Percentiles rank a stretch among this genome's conserved stretches.
Evolutionary conservation across 306 rosid genomes (phyloP).

Genomic region (Cicer arietinum): DNA sequence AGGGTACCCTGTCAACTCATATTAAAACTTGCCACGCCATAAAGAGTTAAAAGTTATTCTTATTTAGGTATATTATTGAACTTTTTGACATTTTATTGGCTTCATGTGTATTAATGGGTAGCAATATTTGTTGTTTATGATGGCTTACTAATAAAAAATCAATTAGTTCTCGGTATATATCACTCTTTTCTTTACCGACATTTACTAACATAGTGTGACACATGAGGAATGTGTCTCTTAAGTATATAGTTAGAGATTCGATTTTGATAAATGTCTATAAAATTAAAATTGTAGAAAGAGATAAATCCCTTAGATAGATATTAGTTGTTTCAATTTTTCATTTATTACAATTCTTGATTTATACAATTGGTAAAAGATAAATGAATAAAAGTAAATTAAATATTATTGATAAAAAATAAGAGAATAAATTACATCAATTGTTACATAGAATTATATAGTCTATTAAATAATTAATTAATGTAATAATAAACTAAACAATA

Average conservation of each 20-base stretch:
- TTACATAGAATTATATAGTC: no score
- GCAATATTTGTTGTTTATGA: background rate
- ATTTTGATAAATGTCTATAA: background rate
- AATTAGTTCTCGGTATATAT: background rate
- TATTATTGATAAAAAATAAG: no score
- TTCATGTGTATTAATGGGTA: background rate
- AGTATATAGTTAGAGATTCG: background rate
- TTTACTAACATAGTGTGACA: background rate
- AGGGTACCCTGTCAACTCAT: background rate
- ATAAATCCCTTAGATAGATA: background rate
- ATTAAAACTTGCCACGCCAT: constrained; percentile 4
- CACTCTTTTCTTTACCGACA: background rate
- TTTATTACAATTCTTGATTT: no score
- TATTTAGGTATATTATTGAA: constrained; percentile 5
- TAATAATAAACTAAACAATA: no score
- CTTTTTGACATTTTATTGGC: constrained; percentile 17
- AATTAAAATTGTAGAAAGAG: background rate
- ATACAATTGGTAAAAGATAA: no score
- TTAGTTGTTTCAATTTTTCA: no score
- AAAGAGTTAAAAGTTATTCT: background rate
- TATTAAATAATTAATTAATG: no score
- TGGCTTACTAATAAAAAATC: background rate
- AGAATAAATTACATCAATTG: no score
- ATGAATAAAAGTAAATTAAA: no score
- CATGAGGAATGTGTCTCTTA: background rate